A percentile compares a stretch with the other conserved stretches of the same genome.
phyloP scores from a whole-genome alignment of 2,329 filamentous ascomycete species.

The Sphaceloma murrayae region DNA sequence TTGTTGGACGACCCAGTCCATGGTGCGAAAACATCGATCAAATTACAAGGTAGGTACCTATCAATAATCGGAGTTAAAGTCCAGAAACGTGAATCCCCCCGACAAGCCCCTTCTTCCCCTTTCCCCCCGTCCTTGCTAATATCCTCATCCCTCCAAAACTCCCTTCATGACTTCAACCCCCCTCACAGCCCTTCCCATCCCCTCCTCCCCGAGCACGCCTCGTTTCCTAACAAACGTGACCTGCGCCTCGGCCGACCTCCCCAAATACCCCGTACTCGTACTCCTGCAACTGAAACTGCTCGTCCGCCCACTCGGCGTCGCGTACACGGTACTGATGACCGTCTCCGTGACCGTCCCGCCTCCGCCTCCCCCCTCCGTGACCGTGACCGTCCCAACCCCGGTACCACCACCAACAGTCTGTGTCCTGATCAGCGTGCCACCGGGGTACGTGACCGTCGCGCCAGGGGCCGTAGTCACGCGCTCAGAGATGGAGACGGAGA shows the following conservation, averaged over 20 bases:
- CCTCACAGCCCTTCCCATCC: slow-evolving; percentile 3
- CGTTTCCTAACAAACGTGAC: slow-evolving; percentile 11
- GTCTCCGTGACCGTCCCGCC: slow-evolving; percentile 22
- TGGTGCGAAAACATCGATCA: too few relatives aligned
- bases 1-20: too few relatives aligned
- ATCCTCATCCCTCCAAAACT: slow-evolving; percentile 17
- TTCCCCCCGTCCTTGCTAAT: too few relatives aligned
- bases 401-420: slow-evolving; percentile 16
- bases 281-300: slow-evolving; percentile 24
- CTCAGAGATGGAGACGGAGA: slow-evolving; percentile 13
- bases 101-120: too few relatives aligned
- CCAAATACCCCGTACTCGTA: slow-evolving; percentile 25
- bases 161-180: not conserved
- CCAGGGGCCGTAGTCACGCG: slow-evolving; percentile 2
- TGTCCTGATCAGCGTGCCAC: slow-evolving; percentile 15
- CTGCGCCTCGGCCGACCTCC: slow-evolving; percentile 19
- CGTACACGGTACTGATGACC: slow-evolving; percentile 19
- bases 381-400: slow-evolving; percentile 19
- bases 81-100: too few relatives aligned
- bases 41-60: too few relatives aligned
- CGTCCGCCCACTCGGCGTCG: slow-evolving; percentile 17
- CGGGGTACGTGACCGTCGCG: too few relatives aligned
- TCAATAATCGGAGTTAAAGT: too few relatives aligned
- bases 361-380: slow-evolving; percentile 19
- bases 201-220: slow-evolving; percentile 10